phyloP scores from a whole-genome alignment of 345 rosid genomes.

The Geranium brycei region DNA sequence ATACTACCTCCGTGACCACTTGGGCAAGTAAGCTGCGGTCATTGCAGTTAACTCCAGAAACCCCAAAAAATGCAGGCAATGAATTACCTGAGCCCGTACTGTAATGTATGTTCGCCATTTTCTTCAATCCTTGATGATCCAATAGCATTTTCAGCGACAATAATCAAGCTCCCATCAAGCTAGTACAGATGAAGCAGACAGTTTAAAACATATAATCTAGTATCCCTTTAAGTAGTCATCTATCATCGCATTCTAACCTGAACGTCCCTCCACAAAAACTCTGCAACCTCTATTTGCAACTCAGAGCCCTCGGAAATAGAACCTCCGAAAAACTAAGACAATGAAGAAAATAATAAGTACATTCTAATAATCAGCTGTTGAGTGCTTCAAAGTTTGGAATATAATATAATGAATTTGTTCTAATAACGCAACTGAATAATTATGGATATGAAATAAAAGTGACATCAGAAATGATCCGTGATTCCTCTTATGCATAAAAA shows the following conservation, averaged over 20 bases:
- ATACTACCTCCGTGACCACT: too few relatives aligned
- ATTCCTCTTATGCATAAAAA: too few relatives aligned
- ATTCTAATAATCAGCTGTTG: slow-evolving; percentile 1
- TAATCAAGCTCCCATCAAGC: slow-evolving; percentile 76
- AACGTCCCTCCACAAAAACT: slow-evolving; percentile 81
- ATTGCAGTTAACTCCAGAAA: slow-evolving; percentile 2
- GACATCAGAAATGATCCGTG: background rate
- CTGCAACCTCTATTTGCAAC: slow-evolving; percentile 76
- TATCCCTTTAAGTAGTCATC: slow-evolving; percentile 5
- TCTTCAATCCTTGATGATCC: slow-evolving; percentile 42
- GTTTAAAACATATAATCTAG: slow-evolving; percentile 9
- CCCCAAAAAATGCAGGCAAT: background rate
- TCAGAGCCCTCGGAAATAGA: slow-evolving; percentile 67
- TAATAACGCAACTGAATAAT: background rate
- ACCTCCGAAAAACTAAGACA: slow-evolving; percentile 58
- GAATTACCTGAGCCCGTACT: slow-evolving; percentile 58
- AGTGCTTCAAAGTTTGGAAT: slow-evolving; percentile 1
- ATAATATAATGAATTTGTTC: background rate
- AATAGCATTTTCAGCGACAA: slow-evolving; percentile 61
- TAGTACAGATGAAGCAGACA: slow-evolving; percentile 19
- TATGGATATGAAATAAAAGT: too few relatives aligned
- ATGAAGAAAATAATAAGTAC: slow-evolving; percentile 3
- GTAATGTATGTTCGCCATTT: slow-evolving; percentile 51
- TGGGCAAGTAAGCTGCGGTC: background rate
- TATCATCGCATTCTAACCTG: slow-evolving; percentile 33